Evolutionary conservation across 164 flowering plant species (phyloP).

Genomic region (Magnolia officinalis): DNA sequence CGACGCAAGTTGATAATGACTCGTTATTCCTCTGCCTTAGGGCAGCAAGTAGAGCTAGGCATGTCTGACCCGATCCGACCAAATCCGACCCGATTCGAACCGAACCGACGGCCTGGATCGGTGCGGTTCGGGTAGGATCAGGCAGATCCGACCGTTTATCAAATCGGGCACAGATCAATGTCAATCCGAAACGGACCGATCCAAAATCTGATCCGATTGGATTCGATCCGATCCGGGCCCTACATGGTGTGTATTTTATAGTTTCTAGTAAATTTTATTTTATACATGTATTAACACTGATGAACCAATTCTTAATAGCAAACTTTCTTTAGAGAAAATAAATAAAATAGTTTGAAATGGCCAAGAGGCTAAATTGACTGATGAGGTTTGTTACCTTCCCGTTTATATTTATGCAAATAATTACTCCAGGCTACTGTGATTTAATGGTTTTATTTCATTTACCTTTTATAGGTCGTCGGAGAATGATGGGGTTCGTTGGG

Average conservation of each 20-base stretch:
- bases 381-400: constrained; percentile 43
- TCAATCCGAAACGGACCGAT: background rate
- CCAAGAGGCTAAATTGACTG: constrained; percentile 74
- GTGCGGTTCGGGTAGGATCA: constrained; percentile 42
- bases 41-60: too few relatives aligned
- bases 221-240: background rate
- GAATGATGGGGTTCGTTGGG: constrained; percentile 95
- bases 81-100: too few relatives aligned
- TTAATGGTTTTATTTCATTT: background rate
- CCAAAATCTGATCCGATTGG: constrained; percentile 23
- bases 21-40: too few relatives aligned
- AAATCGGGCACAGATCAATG: too few relatives aligned
- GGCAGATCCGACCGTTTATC: constrained; percentile 68
- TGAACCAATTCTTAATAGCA: constrained; percentile 60
- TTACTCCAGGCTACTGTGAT: background rate
- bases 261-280: constrained; percentile 26
- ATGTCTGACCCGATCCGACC: too few relatives aligned
- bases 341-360: constrained; percentile 87
- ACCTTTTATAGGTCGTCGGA: constrained; percentile 58
- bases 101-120: too few relatives aligned
- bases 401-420: background rate
- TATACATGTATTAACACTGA: constrained; percentile 86
- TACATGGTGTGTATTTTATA: too few relatives aligned
- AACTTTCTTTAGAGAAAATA: constrained; percentile 66
- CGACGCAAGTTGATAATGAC: too few relatives aligned